Conservation (phyloP, 768 basidiomycete species). For the Lepiota brunneoincarnata region DNA sequence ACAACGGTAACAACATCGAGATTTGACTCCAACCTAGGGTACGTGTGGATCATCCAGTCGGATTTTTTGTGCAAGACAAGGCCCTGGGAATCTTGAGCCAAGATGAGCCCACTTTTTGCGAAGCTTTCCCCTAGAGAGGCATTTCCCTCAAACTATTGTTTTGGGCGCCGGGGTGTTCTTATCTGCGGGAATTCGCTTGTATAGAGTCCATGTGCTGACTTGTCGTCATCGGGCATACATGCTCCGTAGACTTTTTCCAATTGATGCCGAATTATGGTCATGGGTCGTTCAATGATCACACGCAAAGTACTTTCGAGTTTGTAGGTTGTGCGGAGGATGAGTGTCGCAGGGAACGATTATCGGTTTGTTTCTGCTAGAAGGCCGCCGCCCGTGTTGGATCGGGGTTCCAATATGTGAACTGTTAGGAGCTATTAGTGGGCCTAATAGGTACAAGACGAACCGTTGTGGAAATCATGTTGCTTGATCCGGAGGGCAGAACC, state of each 20-base stretch:
- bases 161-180: not conserved
- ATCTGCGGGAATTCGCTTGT: not conserved
- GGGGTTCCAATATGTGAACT: not conserved
- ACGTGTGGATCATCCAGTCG: too few relatives aligned
- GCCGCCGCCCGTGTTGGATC: too few relatives aligned
- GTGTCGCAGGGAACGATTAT: too few relatives aligned
- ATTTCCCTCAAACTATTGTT: not conserved
- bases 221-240: slow-evolving; percentile 7
- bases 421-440: not conserved
- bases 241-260: slow-evolving; percentile 1
- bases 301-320: too few relatives aligned
- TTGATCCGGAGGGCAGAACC: not conserved
- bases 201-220: not conserved
- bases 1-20: too few relatives aligned
- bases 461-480: slow-evolving; percentile 3
- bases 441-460: not conserved
- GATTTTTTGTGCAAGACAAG: too few relatives aligned
- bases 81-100: too few relatives aligned
- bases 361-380: too few relatives aligned
- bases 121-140: not conserved
- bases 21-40: too few relatives aligned
- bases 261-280: slow-evolving; percentile 1
- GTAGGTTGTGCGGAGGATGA: too few relatives aligned
- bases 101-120: not conserved
- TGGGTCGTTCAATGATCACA: not conserved